Evolutionary conservation across 306 rosid genomes (phyloP), one percentile per base, ranked within the genome.

Genomic region (Prunus armeniaca): DNA sequence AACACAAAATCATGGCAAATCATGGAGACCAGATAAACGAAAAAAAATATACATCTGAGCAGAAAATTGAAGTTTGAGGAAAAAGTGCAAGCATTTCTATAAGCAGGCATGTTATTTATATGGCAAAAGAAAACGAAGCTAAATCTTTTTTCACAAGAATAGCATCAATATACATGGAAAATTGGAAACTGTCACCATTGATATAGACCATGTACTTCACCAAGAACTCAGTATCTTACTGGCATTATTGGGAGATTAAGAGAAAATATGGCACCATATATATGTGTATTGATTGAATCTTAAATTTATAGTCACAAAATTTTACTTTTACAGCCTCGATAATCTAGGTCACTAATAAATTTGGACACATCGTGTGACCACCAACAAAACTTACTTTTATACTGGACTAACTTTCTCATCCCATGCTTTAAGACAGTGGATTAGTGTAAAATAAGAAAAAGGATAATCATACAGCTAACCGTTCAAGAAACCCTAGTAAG

Each of bases 1-100:
- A 27, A 55, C 67, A 78, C 67, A 73, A 22, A 15, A 54, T 12
- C 22, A 45, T 11, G 56, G 20, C 75, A 77, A 30, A 75, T 46
- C 52, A 60, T 56, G 71, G 3, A 32, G 66, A 63, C 72, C 50
- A 43, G 49, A 30, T 18, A 25, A 57, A 78, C 5, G 38, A 67
- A 67, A 66, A 38, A 4, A 43, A 61, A 74, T 72, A 45, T 24
- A 28, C 3, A 9, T 41, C n/a, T 58, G 69, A 27, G 25, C 30
- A 2, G 45, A 25, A 43, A 55, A 69, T 20, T 28, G 2, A 60
- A 2, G 41, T 46, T 28, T 7, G 43, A 38, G 43, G 43, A 38
- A 5, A 76, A 55, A 24, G 34, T 45, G 5, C 2, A 38, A 22
- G 54, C 47, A 72, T 34, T 27, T 55, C 66, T 55, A 14, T 24